Base-by-base conservation (phyloP, 1,284 basidiomycete genomes). In the Malassezia caprae region DNA sequence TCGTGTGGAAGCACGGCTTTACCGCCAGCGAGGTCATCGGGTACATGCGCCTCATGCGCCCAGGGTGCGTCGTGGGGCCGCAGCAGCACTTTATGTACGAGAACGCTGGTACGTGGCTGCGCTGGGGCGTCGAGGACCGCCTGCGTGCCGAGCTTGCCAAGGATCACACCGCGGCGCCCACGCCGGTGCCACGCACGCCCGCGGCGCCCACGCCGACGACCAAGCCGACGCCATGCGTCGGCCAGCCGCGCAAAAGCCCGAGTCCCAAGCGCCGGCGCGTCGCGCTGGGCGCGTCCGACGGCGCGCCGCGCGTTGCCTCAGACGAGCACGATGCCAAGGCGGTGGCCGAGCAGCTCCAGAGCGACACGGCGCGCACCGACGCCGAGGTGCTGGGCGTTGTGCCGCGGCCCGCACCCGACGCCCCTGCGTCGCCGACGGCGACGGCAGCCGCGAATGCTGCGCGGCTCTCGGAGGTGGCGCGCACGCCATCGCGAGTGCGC, bases 1-100 rank as follows among this genome's bases (percentile, higher is more conserved):
- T 99, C 53, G 88, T 96, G 64, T 99, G 94, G 87, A 96, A 94
- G 78, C 91, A 96, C 70, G 87, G 87, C n/a, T 99, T 99, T 73
- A 90, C 90, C n/a, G 91, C 93, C 0, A 84, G 85, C 53, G 94
- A 99, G 77, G 91, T 86, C 8, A 98, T 98, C 59, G 94, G 87
- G 0, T 96, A 90, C 76, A 98, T 98, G 94, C 85, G 94, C 21
- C 87, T 99, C 62, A 85, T 96, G 60, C 83, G 93, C 39, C 94
- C 93, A 0, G 90, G 90, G 2, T 90, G 90, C 74, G 91, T 96
- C 13, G 91, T 96, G 32, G 91, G 91, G 12, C 78, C 78, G 11
- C 79, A 81, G 54, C 80, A 83, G 71, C 93, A 96, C 73, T 98
- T 90, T 75, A 87, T 99, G 84, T 90, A 94, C 73, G 82, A 90